These are phyloP conservation scores for Epichloe amarillans DNA, from an alignment of 2,329 filamentous ascomycete genomes.

Conservation along the genomic window DNA sequence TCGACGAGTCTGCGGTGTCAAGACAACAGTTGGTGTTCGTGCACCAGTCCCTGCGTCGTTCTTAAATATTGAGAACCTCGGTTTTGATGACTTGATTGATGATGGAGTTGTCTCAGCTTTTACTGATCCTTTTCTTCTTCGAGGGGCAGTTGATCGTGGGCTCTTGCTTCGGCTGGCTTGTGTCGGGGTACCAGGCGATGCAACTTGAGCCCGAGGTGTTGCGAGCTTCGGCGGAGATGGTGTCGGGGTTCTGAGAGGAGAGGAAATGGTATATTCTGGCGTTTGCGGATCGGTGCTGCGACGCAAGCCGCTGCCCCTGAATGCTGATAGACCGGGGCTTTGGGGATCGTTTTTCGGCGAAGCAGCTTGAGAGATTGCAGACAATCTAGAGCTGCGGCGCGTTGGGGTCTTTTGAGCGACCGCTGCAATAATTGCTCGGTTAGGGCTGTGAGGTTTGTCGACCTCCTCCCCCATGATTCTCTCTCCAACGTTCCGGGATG, in stretches of 20 bases:
- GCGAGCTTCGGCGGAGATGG: slow-evolving; percentile 14
- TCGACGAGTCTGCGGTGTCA: slow-evolving; percentile 37
- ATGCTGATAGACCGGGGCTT: slow-evolving; percentile 42
- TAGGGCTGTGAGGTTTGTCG: slow-evolving; percentile 31
- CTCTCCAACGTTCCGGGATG: slow-evolving; percentile 30
- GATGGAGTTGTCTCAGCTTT: slow-evolving; percentile 9
- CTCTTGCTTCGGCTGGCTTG: slow-evolving; percentile 6
- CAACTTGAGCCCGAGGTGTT: slow-evolving; percentile 8
- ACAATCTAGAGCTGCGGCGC: slow-evolving; percentile 8
- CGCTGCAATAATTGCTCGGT: slow-evolving; percentile 21
- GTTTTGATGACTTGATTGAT: slow-evolving; percentile 11
- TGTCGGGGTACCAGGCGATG: background rate
- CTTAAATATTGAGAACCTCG: slow-evolving; percentile 34
- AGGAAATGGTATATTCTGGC: slow-evolving; percentile 9
- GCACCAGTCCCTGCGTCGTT: slow-evolving; percentile 38
- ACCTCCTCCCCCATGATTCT: slow-evolving; percentile 46
- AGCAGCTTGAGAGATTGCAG: slow-evolving; percentile 16
- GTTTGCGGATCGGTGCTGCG: slow-evolving; percentile 30
- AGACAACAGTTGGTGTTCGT: slow-evolving; percentile 48
- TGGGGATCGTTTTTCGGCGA: slow-evolving; percentile 21
- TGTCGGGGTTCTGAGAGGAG: slow-evolving; percentile 9
- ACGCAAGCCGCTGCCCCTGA: slow-evolving; percentile 34
- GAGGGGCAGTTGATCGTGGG: slow-evolving; percentile 7
- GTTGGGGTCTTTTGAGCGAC: slow-evolving; percentile 12
- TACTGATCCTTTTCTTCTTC: slow-evolving; percentile 5